Evolutionary conservation across 2,329 filamentous ascomycete species (phyloP), one percentile per base, ranked within the genome.

Genomic region (Trichoderma harzianum): DNA sequence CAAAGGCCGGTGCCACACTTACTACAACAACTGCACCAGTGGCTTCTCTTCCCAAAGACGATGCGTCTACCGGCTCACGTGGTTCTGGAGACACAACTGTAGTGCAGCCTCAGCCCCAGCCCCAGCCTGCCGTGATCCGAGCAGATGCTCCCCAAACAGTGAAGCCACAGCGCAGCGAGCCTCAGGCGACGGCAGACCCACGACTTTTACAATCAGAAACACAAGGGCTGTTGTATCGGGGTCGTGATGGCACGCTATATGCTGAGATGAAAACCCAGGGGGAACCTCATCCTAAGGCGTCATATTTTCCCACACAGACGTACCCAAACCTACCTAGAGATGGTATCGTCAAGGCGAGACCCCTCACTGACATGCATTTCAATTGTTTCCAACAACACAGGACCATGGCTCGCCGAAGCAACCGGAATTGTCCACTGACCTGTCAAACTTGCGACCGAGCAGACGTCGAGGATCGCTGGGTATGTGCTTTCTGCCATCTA

Each of bases 401-500:
- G 61, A 81, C 78, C 61, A 86, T 89, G 84, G 81, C 84, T 69
- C 79, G 82, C 47, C 83, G 84, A 68, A 79, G 80, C 72, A 89
- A 89, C 77, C 78, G 76, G 61, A 77, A 83, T 75, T 86, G 88
- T 76, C 82, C 87, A 2, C 80, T 89, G 24, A 82, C 85, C 12
- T 90, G 88, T 77, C 85, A 88, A 78, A 82, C 84, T 4, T 90
- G 88, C 78, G 82, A 82, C 67, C 81, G 80, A 71, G 79, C 81
- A 64, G 85, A 88, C 71, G 75, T 77, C 7, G 81, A 83, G 58
- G 79, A 83, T 73, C 84, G 87, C 43, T 85, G 80, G 78, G 81
- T 80, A 24, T 89, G 87, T 76, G 78, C 79, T 16, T 86, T 84
- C 77, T 89, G 87, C 78, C 81, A 83, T 72, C 75, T 89, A 62